Evolutionary conservation across 2,329 filamentous ascomycete genomes (phyloP), one percentile per base, ranked within the genome.

Genomic region (Dactylellina cionopaga): DNA sequence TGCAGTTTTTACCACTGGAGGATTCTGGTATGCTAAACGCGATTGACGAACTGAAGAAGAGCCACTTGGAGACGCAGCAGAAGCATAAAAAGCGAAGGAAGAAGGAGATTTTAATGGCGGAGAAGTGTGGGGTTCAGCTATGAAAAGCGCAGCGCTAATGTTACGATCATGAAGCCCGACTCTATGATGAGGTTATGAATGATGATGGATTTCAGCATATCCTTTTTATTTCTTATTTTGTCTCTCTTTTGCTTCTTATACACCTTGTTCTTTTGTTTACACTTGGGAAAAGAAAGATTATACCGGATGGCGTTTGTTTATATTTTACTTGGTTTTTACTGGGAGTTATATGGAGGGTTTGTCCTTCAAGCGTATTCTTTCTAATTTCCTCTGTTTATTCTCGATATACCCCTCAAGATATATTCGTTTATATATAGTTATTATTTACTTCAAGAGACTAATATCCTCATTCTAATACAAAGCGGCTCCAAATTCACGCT

Each of bases 1-100:
- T 72, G 22, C 68, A 72, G n/a, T 72, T 65, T 22, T 31, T 72
- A 5, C 68, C 68, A 19, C 59, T 72, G 10, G 68, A 72, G 19
- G 68, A 72, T 37, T 72, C 68, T 9, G 68, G 68, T 5, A 72
- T 72, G 68, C 46, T 72, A 13, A 65, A 60, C 24, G 68, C 68
- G n/a, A 72, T 72, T 7, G 68, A 72, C 25, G 68, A 72, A 24
- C 19, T 72, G 31, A 72, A 72, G 39, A 59, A 55, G 44, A 72
- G 59, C 35, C 46, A 72, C 49, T 19, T 72, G 29, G 68, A 72
- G 25, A 72, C 68, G 19, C 68, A 72, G 24, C 68, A 72, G 31
- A 72, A 72, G 35, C 68, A 72, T 35, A 72, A 72, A 37, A 72
- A 72, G 62, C 24, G 68, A 25, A 51, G 68, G 24, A 72, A 65